A percentile compares a stretch with the other conserved stretches of the same genome.
These are phyloP conservation scores for Aureobasidium sp. DNA, from an alignment of 2,329 filamentous ascomycete species.

Conservation along the genomic window DNA sequence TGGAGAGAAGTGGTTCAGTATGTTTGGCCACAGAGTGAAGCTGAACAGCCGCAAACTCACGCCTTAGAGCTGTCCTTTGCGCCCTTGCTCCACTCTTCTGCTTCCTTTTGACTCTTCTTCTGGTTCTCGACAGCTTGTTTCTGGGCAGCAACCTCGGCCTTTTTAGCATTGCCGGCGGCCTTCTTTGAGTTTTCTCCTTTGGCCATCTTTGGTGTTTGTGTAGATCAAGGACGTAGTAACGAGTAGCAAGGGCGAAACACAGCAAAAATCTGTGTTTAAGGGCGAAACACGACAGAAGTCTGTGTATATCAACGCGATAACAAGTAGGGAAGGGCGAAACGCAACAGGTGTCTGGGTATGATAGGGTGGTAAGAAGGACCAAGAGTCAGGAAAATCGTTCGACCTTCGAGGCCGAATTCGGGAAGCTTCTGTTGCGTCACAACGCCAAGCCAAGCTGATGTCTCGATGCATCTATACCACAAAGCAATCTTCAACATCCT, in stretches of 20 bases:
- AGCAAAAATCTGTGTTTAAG: too few species aligned
- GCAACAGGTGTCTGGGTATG: background rate
- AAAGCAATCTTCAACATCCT: background rate
- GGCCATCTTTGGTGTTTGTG: conserved; percentile 48
- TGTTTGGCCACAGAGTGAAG: background rate
- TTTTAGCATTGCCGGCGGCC: conserved; percentile 79
- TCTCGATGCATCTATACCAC: background rate
- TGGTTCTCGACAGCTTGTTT: conserved; percentile 68
- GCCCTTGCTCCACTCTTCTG: conserved; percentile 72
- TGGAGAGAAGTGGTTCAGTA: conserved; percentile 32
- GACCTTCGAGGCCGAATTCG: background rate
- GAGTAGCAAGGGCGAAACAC: too few species aligned
- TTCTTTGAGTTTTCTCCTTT: conserved; percentile 90
- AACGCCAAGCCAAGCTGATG: background rate
- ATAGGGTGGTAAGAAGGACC: background rate
- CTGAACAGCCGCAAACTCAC: conserved; percentile 45
- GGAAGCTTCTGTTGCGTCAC: conserved; percentile 10
- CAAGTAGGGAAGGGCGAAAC: background rate
- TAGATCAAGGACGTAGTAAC: background rate
- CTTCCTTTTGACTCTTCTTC: conserved; percentile 38
- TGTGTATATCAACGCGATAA: background rate
- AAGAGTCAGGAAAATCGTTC: background rate
- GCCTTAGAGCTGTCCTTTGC: conserved; percentile 81
- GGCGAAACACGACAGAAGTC: too few species aligned
- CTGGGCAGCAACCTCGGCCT: conserved; percentile 76